Conservation (phyloP, 2,329 filamentous ascomycete species). For the Xylariaceae sp. region DNA sequence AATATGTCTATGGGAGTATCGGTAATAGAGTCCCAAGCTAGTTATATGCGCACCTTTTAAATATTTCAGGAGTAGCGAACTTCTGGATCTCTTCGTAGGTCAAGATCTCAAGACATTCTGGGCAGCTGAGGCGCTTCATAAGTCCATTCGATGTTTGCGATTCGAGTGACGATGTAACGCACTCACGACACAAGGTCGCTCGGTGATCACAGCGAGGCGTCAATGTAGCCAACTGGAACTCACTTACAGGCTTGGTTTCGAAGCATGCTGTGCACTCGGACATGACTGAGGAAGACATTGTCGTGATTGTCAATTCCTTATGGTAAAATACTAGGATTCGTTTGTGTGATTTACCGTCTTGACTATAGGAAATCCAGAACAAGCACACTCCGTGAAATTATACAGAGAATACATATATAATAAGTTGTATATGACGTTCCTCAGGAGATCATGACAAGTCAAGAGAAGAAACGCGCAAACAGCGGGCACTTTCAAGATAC, state of each 20-base stretch:
- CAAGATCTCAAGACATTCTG: slow-evolving; percentile 54
- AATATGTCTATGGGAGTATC: no score
- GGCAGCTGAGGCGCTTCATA: slow-evolving; percentile 44
- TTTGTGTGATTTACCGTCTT: background rate
- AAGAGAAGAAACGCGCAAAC: background rate
- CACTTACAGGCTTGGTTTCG: slow-evolving; percentile 12
- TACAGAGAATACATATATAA: no score
- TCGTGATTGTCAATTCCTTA: background rate
- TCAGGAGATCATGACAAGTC: background rate
- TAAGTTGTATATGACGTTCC: background rate
- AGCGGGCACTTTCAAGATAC: background rate
- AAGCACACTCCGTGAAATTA: no score
- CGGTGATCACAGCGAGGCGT: slow-evolving; percentile 20
- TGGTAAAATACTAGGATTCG: no score
- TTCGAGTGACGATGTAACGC: slow-evolving; percentile 19
- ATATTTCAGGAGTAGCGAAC: slow-evolving; percentile 51
- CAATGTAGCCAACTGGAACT: slow-evolving; percentile 12
- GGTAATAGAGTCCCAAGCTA: background rate
- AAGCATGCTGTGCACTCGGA: slow-evolving; percentile 22
- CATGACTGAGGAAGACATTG: background rate
- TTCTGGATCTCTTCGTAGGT: slow-evolving; percentile 51
- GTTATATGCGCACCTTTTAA: slow-evolving; percentile 46
- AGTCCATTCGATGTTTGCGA: slow-evolving; percentile 16
- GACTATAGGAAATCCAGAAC: no score
- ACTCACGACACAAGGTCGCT: slow-evolving; percentile 21